A percentile compares a stretch with the other conserved stretches of the same genome.
phyloP scores from a whole-genome alignment of 306 rosid genomes.

The Trifolium fragiferum region DNA sequence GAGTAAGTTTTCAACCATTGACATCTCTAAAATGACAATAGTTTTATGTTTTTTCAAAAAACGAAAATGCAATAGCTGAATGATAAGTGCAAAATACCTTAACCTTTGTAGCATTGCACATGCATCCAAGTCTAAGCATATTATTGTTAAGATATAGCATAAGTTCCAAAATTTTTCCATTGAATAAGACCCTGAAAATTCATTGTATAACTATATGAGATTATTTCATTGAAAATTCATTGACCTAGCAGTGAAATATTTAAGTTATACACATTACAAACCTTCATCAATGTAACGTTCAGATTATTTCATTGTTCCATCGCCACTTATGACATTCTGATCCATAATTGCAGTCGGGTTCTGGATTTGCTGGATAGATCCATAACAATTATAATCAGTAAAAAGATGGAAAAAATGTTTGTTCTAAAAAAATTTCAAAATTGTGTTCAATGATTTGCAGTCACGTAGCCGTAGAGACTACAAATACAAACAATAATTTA shows the following conservation, averaged over 20 bases:
- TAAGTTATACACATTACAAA: constrained; percentile 27
- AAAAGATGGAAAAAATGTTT: too few species aligned
- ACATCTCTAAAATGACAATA: not conserved
- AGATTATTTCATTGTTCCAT: constrained; percentile 97
- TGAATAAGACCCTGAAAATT: too few species aligned
- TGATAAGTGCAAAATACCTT: not conserved
- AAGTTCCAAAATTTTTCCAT: too few species aligned
- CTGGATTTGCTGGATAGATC: constrained; percentile 81
- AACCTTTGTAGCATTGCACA: not conserved
- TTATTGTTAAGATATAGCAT: too few species aligned
- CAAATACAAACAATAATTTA: too few species aligned
- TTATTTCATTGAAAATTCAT: too few species aligned
- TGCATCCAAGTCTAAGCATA: too few species aligned
- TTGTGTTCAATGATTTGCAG: too few species aligned
- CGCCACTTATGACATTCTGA: constrained; percentile 90
- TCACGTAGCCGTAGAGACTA: too few species aligned
- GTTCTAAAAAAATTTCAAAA: not conserved
- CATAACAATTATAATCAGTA: too few species aligned
- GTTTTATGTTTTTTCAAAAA: not conserved
- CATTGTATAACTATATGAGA: too few species aligned
- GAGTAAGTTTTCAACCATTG: not conserved
- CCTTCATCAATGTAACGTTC: constrained; percentile 92
- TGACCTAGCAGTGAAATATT: too few species aligned
- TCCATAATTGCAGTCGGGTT: constrained; percentile 98
- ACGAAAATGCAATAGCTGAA: not conserved